phyloP scores from a whole-genome alignment of 1,139 yeast species.

The Meyerozyma smithsonii region DNA sequence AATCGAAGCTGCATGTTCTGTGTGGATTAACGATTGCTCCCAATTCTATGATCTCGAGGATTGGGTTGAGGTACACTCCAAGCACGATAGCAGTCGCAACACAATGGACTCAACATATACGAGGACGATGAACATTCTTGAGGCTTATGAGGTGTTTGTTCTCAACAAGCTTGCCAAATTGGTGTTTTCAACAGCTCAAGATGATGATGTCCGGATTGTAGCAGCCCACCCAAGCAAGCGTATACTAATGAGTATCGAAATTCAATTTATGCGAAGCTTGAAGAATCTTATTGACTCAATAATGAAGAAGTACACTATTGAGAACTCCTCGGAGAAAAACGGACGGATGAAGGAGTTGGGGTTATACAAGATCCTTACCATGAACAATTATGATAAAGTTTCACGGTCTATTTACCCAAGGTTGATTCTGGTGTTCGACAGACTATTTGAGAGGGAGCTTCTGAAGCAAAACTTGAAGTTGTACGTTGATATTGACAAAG shows the following conservation, averaged over 20 bases:
- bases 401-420: slow-evolving; percentile 31
- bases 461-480: slow-evolving; percentile 37
- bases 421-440: slow-evolving; percentile 31
- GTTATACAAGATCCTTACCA: slow-evolving; percentile 37
- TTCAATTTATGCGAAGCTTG: slow-evolving; percentile 47
- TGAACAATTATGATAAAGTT: slow-evolving; percentile 42
- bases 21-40: slow-evolving; percentile 46
- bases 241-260: slow-evolving; percentile 38
- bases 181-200: slow-evolving; percentile 26
- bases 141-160: slow-evolving; percentile 31
- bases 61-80: slow-evolving; percentile 32
- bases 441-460: slow-evolving; percentile 32
- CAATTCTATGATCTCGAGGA: slow-evolving; percentile 43
- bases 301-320: slow-evolving; percentile 39
- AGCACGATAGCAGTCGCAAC: slow-evolving; percentile 4
- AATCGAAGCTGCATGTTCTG: slow-evolving; percentile 41
- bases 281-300: slow-evolving; percentile 47
- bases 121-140: slow-evolving; percentile 40
- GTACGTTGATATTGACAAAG: slow-evolving; percentile 42
- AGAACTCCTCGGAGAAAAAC: slow-evolving; percentile 15
- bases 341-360: slow-evolving; percentile 16
- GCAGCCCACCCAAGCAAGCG: slow-evolving; percentile 41
- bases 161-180: slow-evolving; percentile 30
- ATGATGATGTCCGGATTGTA: slow-evolving; percentile 23
- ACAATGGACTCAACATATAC: slow-evolving; percentile 21